phyloP scores from a whole-genome alignment of 768 basidiomycete species.

The Nidula microcarpa region DNA sequence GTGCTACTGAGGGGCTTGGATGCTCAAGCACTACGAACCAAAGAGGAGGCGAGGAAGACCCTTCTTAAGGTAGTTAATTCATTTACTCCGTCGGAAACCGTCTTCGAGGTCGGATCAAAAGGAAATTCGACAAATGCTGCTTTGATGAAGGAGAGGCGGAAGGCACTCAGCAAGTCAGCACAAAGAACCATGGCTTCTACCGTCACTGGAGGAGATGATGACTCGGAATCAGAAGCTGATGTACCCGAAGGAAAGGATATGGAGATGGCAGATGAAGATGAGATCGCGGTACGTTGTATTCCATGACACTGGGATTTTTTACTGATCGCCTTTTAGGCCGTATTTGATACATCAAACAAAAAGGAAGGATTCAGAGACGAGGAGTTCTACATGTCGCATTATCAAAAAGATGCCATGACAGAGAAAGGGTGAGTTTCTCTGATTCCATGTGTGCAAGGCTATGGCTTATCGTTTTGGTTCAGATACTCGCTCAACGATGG shows the following conservation, averaged over 20 bases:
- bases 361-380: constrained; percentile 67
- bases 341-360: constrained; percentile 55
- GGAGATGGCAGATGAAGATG: constrained; percentile 78
- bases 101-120: constrained; percentile 84
- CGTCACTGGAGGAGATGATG: constrained; percentile 26
- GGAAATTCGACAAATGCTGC: constrained; percentile 58
- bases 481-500: constrained; percentile 91
- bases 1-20: constrained; percentile 46
- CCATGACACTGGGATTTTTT: not conserved
- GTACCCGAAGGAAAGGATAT: constrained; percentile 29
- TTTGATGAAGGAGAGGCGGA: constrained; percentile 87
- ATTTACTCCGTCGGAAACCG: constrained; percentile 85
- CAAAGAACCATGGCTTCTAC: constrained; percentile 38
- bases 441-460: too few species aligned
- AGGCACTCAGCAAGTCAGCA: constrained; percentile 66
- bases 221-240: constrained; percentile 28
- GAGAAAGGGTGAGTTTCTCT: constrained; percentile 86
- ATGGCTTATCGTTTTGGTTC: too few species aligned
- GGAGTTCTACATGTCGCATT: constrained; percentile 90
- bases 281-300: constrained; percentile 56
- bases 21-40: constrained; percentile 28
- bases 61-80: constrained; percentile 74
- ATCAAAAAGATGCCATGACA: constrained; percentile 79
- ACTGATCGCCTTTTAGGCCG: constrained; percentile 39
- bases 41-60: constrained; percentile 56